Conservation (phyloP, 306 rosid species). For the Cucumis melo region DNA sequence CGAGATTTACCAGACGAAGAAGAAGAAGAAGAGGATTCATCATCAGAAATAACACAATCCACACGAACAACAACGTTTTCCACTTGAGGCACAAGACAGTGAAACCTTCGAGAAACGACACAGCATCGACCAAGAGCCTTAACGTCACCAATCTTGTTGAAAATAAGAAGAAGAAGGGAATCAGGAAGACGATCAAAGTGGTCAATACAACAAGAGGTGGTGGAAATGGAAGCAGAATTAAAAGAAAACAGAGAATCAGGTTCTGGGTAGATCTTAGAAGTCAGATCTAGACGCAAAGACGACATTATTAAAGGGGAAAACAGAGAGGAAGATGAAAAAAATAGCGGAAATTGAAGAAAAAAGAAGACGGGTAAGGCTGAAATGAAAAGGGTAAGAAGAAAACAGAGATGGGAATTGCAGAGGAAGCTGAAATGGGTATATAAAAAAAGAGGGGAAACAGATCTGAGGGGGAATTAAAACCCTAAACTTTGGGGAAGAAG, state of each 20-base stretch:
- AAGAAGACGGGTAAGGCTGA: background rate
- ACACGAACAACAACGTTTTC: constrained; percentile 97
- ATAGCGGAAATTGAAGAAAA: background rate
- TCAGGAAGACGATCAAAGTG: constrained; percentile 81
- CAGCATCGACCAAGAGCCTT: constrained; percentile 95
- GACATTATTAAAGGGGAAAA: constrained; percentile 8
- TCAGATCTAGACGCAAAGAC: constrained; percentile 52
- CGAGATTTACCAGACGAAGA: constrained; percentile 65
- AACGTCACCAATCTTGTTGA: constrained; percentile 94
- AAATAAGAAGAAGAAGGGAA: constrained; percentile 71
- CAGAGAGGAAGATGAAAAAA: background rate
- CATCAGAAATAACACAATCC: constrained; percentile 93
- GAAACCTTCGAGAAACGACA: constrained; percentile 82
- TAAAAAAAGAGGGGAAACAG: background rate
- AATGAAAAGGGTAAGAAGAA: background rate
- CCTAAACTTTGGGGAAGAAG: background rate
- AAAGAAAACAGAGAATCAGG: constrained; percentile 19
- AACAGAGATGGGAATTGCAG: background rate
- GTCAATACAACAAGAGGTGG: constrained; percentile 21
- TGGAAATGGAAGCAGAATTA: background rate
- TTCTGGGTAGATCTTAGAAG: constrained; percentile 45
- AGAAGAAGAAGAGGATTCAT: constrained; percentile 39
- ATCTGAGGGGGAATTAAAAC: background rate
- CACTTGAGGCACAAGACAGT: constrained; percentile 69
- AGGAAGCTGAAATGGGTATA: background rate